phyloP scores from a whole-genome alignment of 2,329 filamentous ascomycete species.

The Xylariomycetidae sp. region DNA sequence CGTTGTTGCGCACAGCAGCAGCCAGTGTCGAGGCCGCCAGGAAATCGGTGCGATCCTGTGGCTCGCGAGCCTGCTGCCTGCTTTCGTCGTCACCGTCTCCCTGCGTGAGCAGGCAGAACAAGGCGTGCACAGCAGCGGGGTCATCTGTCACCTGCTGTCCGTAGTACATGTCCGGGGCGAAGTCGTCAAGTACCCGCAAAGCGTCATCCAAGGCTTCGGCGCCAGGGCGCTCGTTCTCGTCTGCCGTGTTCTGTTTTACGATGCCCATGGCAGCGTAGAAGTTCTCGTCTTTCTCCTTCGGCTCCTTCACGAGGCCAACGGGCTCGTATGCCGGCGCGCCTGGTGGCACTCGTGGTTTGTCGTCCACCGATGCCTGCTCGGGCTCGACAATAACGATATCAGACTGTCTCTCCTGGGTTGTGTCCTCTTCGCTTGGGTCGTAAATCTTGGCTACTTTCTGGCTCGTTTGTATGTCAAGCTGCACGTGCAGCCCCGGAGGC shows the following conservation, averaged over 20 bases:
- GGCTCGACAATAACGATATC: constrained; percentile 50
- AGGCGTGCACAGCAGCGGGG: constrained; percentile 42
- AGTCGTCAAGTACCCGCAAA: constrained; percentile 53
- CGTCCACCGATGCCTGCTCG: constrained; percentile 28
- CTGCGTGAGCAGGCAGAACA: constrained; percentile 50
- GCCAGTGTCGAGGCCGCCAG: constrained; percentile 53
- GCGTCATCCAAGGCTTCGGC: constrained; percentile 37
- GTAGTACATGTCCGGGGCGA: constrained; percentile 65
- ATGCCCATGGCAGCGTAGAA: constrained; percentile 44
- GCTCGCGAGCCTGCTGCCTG: constrained; percentile 15
- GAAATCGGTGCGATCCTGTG: constrained; percentile 32
- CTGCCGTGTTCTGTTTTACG: constrained; percentile 31
- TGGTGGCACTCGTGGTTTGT: constrained; percentile 32
- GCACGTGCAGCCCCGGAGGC: constrained; percentile 59
- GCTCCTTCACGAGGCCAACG: constrained; percentile 51
- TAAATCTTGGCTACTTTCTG: constrained; percentile 61
- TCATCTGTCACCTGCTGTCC: constrained; percentile 57
- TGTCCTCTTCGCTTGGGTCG: constrained; percentile 45
- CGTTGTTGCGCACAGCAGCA: constrained; percentile 59
- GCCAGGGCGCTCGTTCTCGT: neutral
- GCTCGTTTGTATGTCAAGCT: constrained; percentile 59
- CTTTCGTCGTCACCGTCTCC: constrained; percentile 17
- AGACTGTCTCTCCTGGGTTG: constrained; percentile 41
- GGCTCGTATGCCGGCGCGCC: constrained; percentile 52
- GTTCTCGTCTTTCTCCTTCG: constrained; percentile 31